Conservation (phyloP, 331 rosid species). For the Saraca asoca region DNA sequence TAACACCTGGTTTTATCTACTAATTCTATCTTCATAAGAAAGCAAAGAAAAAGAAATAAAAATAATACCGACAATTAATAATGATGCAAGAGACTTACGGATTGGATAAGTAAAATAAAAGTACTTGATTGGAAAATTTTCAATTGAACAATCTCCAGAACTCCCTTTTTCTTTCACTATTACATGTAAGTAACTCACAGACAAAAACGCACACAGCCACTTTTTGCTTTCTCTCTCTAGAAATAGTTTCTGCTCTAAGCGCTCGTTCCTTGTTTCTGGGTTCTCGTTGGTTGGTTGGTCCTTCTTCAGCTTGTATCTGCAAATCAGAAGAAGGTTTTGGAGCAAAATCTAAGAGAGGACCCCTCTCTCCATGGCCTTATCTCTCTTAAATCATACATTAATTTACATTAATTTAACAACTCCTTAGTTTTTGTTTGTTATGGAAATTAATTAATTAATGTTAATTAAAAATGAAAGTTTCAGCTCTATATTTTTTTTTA, state of each 20-base stretch:
- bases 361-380: constrained; percentile 47
- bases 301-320: constrained; percentile 65
- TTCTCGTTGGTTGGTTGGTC: constrained; percentile 29
- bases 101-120: constrained; percentile 48
- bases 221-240: constrained; percentile 28
- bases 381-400: constrained; percentile 48
- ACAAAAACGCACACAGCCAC: constrained; percentile 21
- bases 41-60: not conserved
- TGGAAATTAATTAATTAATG: constrained; percentile 10
- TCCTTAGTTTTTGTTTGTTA: constrained; percentile 5
- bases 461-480: not conserved
- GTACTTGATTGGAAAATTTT: constrained; percentile 51
- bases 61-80: not conserved
- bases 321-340: constrained; percentile 62
- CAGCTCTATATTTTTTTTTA: not conserved
- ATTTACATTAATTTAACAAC: constrained; percentile 28
- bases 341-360: constrained; percentile 45
- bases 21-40: constrained; percentile 26
- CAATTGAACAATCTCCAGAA: constrained; percentile 33
- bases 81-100: constrained; percentile 60
- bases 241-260: constrained; percentile 30
- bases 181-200: constrained; percentile 23
- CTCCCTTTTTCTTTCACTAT: constrained; percentile 18
- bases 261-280: constrained; percentile 17
- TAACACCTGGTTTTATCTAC: constrained; percentile 14